Percentiles rank a stretch among this genome's conserved stretches.
phyloP scores from a whole-genome alignment of 2,329 filamentous ascomycete species.

The Trichoderma breve region DNA sequence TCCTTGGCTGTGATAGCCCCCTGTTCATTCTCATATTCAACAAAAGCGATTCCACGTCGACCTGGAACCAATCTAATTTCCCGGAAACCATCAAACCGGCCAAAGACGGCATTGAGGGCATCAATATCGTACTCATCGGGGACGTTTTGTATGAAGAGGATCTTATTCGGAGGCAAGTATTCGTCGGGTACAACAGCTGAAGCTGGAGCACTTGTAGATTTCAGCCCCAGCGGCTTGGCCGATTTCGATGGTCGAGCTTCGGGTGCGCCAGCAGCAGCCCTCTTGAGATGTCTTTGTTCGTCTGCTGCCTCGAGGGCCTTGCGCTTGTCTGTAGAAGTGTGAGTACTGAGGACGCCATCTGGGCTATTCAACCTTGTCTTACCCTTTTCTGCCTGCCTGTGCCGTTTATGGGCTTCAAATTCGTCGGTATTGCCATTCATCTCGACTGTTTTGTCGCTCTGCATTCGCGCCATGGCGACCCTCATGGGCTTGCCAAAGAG shows the following conservation, averaged over 20 bases:
- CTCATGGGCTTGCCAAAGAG: conserved; percentile 90
- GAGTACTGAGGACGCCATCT: neutral
- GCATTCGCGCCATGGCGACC: conserved; percentile 75
- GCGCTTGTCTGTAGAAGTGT: conserved; percentile 57
- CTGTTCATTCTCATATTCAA: conserved; percentile 89
- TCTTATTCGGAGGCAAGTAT: conserved; percentile 96
- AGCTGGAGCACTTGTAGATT: conserved; percentile 66
- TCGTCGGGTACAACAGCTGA: conserved; percentile 88
- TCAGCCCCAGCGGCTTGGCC: conserved; percentile 61
- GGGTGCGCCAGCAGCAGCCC: conserved; percentile 47
- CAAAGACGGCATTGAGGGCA: conserved; percentile 75
- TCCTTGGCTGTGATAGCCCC: conserved; percentile 93
- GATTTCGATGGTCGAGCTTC: conserved; percentile 65
- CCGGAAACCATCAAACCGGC: conserved; percentile 87
- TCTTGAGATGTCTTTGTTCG: conserved; percentile 73
- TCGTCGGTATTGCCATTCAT: conserved; percentile 72
- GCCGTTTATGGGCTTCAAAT: conserved; percentile 81
- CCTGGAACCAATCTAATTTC: conserved; percentile 89
- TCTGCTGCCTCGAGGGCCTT: conserved; percentile 80
- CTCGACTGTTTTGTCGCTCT: conserved; percentile 84
- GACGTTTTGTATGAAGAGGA: conserved; percentile 88
- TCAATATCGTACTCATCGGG: conserved; percentile 85
- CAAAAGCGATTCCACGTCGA: conserved; percentile 85
- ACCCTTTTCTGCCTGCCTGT: conserved; percentile 89
- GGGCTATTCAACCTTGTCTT: conserved; percentile 25